Percentiles rank a stretch among this genome's conserved stretches.
Conservation (phyloP, 805 yeast genomes). For the Lipomyces oligophaga region DNA sequence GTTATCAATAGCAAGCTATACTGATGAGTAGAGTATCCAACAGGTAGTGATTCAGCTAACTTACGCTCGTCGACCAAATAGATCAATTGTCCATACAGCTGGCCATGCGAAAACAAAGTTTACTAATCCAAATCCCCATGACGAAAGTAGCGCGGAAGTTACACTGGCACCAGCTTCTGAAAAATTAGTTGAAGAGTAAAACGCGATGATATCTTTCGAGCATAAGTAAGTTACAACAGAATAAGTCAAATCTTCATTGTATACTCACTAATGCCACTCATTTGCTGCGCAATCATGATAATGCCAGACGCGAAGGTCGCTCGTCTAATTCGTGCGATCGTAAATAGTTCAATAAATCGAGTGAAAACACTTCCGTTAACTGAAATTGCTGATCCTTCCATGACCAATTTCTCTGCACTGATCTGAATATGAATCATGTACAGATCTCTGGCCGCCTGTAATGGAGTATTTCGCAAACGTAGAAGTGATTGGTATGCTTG, state of each 20-base stretch:
- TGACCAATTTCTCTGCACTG: conserved; percentile 43
- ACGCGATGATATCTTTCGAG: conserved; percentile 82
- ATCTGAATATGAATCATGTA: conserved; percentile 55
- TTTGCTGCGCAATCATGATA: conserved; percentile 86
- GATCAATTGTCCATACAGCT: conserved; percentile 74
- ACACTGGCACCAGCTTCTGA: conserved; percentile 60
- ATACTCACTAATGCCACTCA: conserved; percentile 89
- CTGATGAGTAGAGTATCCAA: too few species aligned
- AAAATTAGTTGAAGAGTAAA: conserved; percentile 77
- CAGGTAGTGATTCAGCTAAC: too few species aligned
- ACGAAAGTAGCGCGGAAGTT: conserved; percentile 65
- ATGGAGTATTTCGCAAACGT: conserved; percentile 44
- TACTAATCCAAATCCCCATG: conserved; percentile 82
- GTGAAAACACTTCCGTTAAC: too few species aligned
- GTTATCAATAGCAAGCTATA: conserved; percentile 53
- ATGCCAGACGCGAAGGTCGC: conserved; percentile 77
- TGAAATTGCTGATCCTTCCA: conserved; percentile 38
- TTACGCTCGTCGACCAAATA: conserved; percentile 70
- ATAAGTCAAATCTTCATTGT: too few species aligned
- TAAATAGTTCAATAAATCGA: conserved; percentile 47
- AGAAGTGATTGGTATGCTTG: conserved; percentile 51
- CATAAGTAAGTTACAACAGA: too few species aligned
- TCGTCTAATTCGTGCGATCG: conserved; percentile 75
- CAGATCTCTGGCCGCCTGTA: conserved; percentile 63
- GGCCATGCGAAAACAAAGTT: conserved; percentile 80